Conservation (phyloP, 306 rosid genomes). For the Cicer bijugum region DNA sequence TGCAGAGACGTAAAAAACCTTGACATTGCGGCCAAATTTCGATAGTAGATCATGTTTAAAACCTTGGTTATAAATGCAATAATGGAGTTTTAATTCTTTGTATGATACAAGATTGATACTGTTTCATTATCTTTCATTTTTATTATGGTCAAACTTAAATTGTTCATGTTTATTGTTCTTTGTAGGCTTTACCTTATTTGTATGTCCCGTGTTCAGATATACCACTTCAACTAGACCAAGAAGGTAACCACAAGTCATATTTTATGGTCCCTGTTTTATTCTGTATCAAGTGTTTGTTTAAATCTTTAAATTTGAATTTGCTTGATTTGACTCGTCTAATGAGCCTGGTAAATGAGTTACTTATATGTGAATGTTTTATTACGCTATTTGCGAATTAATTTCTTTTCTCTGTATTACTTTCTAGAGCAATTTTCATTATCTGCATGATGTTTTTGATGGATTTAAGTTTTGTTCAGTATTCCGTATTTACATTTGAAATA, state of each 20-base stretch:
- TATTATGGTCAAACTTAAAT: conserved; percentile 18
- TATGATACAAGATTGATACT: not conserved
- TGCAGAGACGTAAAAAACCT: not conserved
- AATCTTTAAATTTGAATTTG: conserved; percentile 25
- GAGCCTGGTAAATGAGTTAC: conserved; percentile 28
- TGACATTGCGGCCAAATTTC: not conserved
- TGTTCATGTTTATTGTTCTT: conserved; percentile 34
- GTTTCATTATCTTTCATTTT: not conserved
- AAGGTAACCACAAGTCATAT: conserved; percentile 56
- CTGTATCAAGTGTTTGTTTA: conserved; percentile 33
- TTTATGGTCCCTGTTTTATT: not conserved
- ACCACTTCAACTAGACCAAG: conserved; percentile 52
- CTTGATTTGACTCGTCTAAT: conserved; percentile 1
- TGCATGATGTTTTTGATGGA: conserved; percentile 24
- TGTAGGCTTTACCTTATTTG: conserved; percentile 83
- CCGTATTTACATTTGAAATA: conserved; percentile 10
- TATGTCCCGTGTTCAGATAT: conserved; percentile 82
- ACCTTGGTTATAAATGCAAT: not conserved
- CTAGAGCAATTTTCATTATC: conserved; percentile 17
- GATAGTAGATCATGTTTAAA: not conserved
- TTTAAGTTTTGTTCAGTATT: conserved; percentile 10
- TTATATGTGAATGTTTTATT: conserved; percentile 12
- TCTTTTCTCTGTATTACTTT: not conserved
- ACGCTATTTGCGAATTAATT: not conserved
- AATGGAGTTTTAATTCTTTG: conserved; percentile 18